Percentiles rank a stretch among this genome's conserved stretches.
These are phyloP conservation scores for Pharnaceum exiguum DNA, from an alignment of 148 eudicot species.

Conservation along the genomic window DNA sequence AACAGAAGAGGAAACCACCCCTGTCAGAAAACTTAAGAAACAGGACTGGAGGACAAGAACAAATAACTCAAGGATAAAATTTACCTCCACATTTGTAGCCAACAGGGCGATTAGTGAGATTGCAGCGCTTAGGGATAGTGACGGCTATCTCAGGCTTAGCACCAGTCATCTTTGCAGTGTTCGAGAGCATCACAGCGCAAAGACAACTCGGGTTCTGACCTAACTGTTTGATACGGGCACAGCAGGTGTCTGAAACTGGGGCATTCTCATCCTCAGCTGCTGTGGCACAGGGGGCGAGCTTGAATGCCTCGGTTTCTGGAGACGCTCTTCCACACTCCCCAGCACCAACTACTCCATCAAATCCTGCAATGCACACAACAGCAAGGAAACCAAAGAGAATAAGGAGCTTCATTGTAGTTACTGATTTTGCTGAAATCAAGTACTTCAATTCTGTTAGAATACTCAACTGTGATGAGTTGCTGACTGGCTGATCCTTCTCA, in stretches of 20 bases:
- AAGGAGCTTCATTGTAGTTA: constrained; percentile 21
- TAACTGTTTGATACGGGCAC: constrained; percentile 43
- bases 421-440: no score
- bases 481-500: background rate
- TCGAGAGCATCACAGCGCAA: constrained; percentile 66
- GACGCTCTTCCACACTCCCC: constrained; percentile 54
- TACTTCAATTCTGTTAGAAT: background rate
- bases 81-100: constrained; percentile 74
- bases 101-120: constrained; percentile 54
- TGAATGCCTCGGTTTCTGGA: constrained; percentile 56
- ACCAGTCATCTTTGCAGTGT: constrained; percentile 51
- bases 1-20: background rate
- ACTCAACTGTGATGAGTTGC: background rate
- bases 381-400: constrained; percentile 27
- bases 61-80: background rate
- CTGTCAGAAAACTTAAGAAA: background rate
- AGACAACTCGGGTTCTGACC: constrained; percentile 54
- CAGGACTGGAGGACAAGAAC: background rate
- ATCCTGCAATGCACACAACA: constrained; percentile 20
- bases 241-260: constrained; percentile 41
- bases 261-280: constrained; percentile 45
- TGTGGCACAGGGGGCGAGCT: constrained; percentile 51
- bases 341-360: constrained; percentile 23
- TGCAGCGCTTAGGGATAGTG: constrained; percentile 61
- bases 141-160: constrained; percentile 53